Percentiles rank a stretch among this genome's conserved stretches.
Evolutionary conservation across 2,329 filamentous ascomycete genomes (phyloP).

Genomic region (Diaporthe amygdali): DNA sequence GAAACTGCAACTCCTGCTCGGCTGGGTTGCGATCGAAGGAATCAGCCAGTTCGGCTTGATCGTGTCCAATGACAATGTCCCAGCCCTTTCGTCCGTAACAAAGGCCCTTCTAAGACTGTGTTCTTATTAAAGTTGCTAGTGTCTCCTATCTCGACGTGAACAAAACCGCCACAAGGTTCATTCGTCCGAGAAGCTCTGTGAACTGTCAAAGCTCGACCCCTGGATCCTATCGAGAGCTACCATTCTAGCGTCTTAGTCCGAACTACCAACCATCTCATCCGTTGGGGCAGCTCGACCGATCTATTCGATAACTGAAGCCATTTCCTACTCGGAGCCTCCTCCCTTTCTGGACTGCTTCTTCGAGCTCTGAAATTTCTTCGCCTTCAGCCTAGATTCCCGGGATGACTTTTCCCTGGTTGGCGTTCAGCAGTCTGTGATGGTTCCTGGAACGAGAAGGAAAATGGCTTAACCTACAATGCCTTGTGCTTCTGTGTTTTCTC

Average conservation of each 20-base stretch:
- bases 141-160: not conserved
- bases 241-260: slow-evolving; percentile 18
- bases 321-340: not conserved
- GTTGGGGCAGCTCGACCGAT: not conserved
- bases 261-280: not conserved
- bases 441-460: not conserved
- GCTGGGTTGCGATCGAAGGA: not conserved
- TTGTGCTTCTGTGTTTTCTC: slow-evolving; percentile 56
- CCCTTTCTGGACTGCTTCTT: slow-evolving; percentile 46
- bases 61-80: not conserved
- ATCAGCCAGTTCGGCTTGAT: not conserved
- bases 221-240: slow-evolving; percentile 11
- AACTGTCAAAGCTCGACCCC: slow-evolving; percentile 4
- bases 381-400: slow-evolving; percentile 48
- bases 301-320: not conserved
- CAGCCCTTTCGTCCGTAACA: not conserved
- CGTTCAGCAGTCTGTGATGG: slow-evolving; percentile 23
- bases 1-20: not conserved
- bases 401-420: slow-evolving; percentile 50
- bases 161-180: not conserved
- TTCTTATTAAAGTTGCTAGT: not conserved
- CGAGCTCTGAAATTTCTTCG: slow-evolving; percentile 53
- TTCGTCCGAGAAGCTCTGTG: not conserved
- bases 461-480: slow-evolving; percentile 45
- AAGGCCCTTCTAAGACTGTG: not conserved